Evolutionary conservation across 495 filamentous ascomycete genomes (phyloP).

Genomic region (Cercophora sp.): DNA sequence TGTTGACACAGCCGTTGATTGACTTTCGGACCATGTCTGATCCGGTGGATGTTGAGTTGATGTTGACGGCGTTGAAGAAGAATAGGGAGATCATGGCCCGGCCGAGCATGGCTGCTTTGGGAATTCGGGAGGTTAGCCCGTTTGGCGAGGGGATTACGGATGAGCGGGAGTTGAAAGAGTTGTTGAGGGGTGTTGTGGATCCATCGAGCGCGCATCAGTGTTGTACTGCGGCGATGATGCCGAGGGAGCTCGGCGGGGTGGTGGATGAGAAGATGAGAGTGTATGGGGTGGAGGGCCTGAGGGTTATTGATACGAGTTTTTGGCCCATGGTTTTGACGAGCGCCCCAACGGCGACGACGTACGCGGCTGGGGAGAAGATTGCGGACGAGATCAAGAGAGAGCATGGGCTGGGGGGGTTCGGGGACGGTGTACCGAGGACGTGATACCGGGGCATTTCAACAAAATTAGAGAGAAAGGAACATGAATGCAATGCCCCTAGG

Average conservation of each 20-base stretch:
- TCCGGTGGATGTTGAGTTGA: slow-evolving; percentile 1
- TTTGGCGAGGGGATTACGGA: slow-evolving; percentile 6
- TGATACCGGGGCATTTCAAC: too few relatives aligned
- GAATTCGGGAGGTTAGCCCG: neutral
- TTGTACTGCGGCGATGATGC: slow-evolving; percentile 10
- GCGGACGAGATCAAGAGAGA: neutral
- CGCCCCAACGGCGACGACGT: slow-evolving; percentile 6
- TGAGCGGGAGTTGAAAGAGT: slow-evolving; percentile 3
- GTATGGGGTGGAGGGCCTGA: slow-evolving; percentile 1
- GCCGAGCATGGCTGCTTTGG: neutral
- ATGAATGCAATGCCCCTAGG: too few relatives aligned
- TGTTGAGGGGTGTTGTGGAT: slow-evolving; percentile 1
- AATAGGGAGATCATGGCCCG: slow-evolving; percentile 5
- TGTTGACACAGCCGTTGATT: neutral
- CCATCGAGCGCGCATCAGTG: slow-evolving; percentile 11
- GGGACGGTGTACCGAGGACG: too few relatives aligned
- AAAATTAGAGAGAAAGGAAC: too few relatives aligned
- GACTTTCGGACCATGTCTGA: neutral
- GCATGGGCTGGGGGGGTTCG: neutral
- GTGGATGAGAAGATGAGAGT: slow-evolving; percentile 4
- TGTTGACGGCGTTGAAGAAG: neutral
- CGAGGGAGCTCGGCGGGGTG: slow-evolving; percentile 3
- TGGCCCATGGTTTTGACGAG: slow-evolving; percentile 8
- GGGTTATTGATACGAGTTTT: slow-evolving; percentile 7
- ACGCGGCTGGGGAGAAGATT: slow-evolving; percentile 8